These are phyloP conservation scores for Gynostemma pentaphyllum DNA, from an alignment of 306 rosid species.

Conservation along the genomic window DNA sequence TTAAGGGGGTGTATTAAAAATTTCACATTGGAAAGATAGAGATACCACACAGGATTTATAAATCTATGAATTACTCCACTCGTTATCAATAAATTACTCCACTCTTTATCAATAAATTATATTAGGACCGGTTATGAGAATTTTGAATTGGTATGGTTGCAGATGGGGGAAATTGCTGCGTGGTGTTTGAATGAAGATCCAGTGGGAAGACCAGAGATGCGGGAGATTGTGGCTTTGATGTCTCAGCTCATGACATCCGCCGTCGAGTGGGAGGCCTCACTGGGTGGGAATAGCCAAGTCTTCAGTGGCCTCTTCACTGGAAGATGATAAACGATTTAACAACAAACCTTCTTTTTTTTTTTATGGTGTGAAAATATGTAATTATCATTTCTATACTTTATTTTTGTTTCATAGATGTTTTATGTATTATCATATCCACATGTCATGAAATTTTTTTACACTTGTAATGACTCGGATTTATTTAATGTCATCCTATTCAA, in stretches of 20 bases:
- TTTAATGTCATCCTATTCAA: too few relatives aligned
- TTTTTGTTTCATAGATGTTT: not conserved
- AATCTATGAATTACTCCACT: too few relatives aligned
- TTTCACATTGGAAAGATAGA: too few relatives aligned
- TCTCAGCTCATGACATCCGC: slow-evolving; percentile 39
- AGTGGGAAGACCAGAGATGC: slow-evolving; percentile 64
- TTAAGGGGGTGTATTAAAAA: too few relatives aligned
- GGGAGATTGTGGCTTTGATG: slow-evolving; percentile 34
- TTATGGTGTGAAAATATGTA: too few relatives aligned
- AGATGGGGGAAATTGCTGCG: slow-evolving; percentile 56
- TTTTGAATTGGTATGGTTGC: slow-evolving; percentile 1
- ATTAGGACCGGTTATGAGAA: too few relatives aligned
- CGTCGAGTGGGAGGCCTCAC: slow-evolving; percentile 69
- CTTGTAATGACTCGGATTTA: too few relatives aligned
- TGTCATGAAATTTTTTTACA: too few relatives aligned
- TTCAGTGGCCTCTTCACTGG: slow-evolving; percentile 49
- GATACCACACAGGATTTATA: too few relatives aligned
- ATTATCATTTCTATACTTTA: not conserved
- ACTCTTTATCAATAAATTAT: too few relatives aligned
- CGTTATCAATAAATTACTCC: too few relatives aligned
- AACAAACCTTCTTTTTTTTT: not conserved
- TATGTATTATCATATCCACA: too few relatives aligned
- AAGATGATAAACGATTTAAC: slow-evolving; percentile 29
- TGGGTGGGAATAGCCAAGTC: slow-evolving; percentile 56
- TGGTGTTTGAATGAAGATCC: slow-evolving; percentile 62